phyloP scores from a whole-genome alignment of 345 rosid species.

The Carallia brachiata region DNA sequence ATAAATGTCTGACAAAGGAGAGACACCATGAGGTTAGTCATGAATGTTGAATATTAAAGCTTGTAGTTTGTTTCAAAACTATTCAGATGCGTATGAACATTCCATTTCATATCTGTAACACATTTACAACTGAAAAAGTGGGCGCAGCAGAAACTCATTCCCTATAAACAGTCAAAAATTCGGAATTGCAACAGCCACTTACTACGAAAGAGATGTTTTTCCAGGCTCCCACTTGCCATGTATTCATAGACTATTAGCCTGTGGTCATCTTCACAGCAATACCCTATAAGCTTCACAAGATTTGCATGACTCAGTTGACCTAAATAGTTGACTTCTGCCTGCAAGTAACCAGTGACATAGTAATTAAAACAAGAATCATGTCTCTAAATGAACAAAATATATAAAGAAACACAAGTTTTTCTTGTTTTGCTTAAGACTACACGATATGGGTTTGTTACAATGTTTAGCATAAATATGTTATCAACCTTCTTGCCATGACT shows the following conservation, averaged over 20 bases:
- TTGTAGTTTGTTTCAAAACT: too few species aligned
- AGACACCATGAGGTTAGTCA: too few species aligned
- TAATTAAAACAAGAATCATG: not conserved
- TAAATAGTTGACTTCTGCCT: slow-evolving; percentile 95
- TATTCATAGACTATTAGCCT: slow-evolving; percentile 88
- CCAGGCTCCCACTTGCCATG: slow-evolving; percentile 91
- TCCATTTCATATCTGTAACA: too few species aligned
- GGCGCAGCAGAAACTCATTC: not conserved
- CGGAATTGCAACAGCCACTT: slow-evolving; percentile 30
- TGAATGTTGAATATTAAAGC: too few species aligned
- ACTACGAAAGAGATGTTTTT: slow-evolving; percentile 96
- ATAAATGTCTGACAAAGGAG: too few species aligned
- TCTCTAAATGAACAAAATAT: not conserved
- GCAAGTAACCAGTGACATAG: slow-evolving; percentile 22
- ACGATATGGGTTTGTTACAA: too few species aligned
- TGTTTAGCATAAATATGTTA: too few species aligned
- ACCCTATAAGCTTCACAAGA: slow-evolving; percentile 97
- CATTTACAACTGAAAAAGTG: not conserved
- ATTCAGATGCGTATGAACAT: too few species aligned
- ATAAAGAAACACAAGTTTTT: not conserved
- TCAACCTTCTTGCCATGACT: too few species aligned
- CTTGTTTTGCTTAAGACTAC: too few species aligned
- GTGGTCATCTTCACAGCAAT: slow-evolving; percentile 96
- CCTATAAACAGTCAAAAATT: not conserved
- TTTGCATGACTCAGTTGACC: slow-evolving; percentile 89